phyloP scores from a whole-genome alignment of 108 stramenopile genomes.

The Skeletonema costatum region DNA sequence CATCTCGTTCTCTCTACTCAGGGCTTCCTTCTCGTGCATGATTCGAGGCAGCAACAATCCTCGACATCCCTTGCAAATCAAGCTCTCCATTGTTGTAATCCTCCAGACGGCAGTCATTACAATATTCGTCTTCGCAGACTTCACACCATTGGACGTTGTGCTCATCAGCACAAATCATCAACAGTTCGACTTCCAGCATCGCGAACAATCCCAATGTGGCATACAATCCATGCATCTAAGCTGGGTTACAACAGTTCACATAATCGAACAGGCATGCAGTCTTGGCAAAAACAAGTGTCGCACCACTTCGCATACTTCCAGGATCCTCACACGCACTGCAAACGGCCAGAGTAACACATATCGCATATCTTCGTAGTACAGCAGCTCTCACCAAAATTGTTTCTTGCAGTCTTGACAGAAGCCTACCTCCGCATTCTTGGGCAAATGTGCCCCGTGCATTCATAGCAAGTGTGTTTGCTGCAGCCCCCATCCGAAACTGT shows the following conservation, averaged over 20 bases:
- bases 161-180: background rate
- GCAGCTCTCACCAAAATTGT: background rate
- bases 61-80: slow-evolving; percentile 7
- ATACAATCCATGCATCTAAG: slow-evolving; percentile 8
- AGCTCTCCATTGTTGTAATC: slow-evolving; percentile 1
- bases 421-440: background rate
- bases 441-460: slow-evolving; percentile 9
- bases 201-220: background rate
- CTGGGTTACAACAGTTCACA: slow-evolving; percentile 3
- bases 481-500: background rate
- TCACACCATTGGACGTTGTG: slow-evolving; percentile 3
- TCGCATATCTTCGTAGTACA: background rate
- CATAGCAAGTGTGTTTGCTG: slow-evolving; percentile 22
- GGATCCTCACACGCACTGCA: background rate
- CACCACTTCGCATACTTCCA: background rate
- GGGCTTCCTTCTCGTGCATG: background rate
- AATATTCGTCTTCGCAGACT: slow-evolving; percentile 2
- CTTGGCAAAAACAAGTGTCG: background rate
- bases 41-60: background rate
- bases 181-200: background rate
- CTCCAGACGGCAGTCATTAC: background rate
- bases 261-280: background rate
- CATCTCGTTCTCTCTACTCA: background rate
- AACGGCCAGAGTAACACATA: background rate
- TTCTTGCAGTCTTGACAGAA: slow-evolving; percentile 4